Conservation (phyloP, 176 grass and related monocot genomes). For the Oryza australiensis region DNA sequence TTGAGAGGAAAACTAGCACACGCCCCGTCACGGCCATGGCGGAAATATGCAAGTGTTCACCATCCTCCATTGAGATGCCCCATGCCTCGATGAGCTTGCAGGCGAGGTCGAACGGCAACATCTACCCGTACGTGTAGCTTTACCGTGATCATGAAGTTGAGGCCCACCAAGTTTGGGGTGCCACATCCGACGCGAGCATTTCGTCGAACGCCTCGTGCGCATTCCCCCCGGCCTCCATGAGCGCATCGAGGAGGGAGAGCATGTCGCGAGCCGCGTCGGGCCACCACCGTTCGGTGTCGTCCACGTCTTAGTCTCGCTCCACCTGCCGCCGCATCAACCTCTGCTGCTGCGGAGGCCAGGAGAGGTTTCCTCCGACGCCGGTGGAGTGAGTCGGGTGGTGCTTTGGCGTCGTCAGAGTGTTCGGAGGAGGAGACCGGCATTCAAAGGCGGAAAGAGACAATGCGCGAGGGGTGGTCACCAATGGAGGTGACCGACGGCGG, state of each 20-base stretch:
- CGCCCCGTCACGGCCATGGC: too few relatives aligned
- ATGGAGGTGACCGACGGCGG: constrained; percentile 16
- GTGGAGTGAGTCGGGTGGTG: neutral
- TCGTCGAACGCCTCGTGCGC: constrained; percentile 36
- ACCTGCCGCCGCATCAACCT: neutral
- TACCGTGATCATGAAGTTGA: constrained; percentile 50
- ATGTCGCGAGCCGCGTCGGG: constrained; percentile 11
- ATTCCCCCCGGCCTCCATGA: constrained; percentile 51
- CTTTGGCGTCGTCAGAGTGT: constrained; percentile 9
- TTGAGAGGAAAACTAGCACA: too few relatives aligned
- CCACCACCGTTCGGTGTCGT: neutral
- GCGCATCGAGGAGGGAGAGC: constrained; percentile 66
- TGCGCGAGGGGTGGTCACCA: constrained; percentile 44
- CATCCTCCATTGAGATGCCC: constrained; percentile 51
- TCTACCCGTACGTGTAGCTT: constrained; percentile 54
- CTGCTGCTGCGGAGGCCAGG: neutral
- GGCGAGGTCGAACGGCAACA: too few relatives aligned
- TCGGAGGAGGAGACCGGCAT: neutral
- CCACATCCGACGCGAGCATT: constrained; percentile 46
- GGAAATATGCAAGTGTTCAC: neutral
- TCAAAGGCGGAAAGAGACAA: constrained; percentile 28
- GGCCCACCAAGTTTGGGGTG: too few relatives aligned
- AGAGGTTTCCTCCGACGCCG: neutral
- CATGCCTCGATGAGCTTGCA: too few relatives aligned
- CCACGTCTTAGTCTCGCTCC: constrained; percentile 57